A percentile compares a stretch with the other conserved stretches of the same genome.
Conservation (phyloP, 139 green algal genomes). For the Coelastrella sp. region DNA sequence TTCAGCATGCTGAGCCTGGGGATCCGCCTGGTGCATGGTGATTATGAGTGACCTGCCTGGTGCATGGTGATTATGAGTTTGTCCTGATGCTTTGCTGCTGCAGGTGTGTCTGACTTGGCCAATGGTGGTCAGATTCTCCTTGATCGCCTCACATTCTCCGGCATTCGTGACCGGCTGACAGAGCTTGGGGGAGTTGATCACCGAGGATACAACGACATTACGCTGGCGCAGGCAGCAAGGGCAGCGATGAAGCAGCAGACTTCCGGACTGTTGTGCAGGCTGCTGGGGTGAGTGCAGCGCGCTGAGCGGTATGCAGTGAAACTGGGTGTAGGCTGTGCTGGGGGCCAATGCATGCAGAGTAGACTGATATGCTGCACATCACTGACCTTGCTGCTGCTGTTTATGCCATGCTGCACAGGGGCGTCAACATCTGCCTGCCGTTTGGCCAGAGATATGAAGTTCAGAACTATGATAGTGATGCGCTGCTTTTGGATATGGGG, state of each 20-base stretch:
- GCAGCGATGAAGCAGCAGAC: slow-evolving; percentile 28
- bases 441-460: background rate
- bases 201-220: slow-evolving; percentile 42
- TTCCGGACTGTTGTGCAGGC: background rate
- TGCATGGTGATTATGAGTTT: too few relatives aligned
- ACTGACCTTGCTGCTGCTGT: background rate
- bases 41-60: too few relatives aligned
- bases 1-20: too few relatives aligned
- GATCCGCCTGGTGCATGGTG: too few relatives aligned
- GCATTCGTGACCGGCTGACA: slow-evolving; percentile 5
- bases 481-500: slow-evolving; percentile 17
- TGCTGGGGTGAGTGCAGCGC: slow-evolving; percentile 9
- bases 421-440: background rate
- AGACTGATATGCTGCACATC: too few relatives aligned
- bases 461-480: background rate
- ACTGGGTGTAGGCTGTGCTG: too few relatives aligned
- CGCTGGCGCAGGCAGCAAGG: background rate
- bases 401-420: background rate
- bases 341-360: too few relatives aligned
- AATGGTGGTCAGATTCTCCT: slow-evolving; percentile 39
- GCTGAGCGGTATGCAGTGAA: too few relatives aligned
- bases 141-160: slow-evolving; percentile 8
- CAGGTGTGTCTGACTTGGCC: slow-evolving; percentile 36
- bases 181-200: slow-evolving; percentile 40
- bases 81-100: background rate